Evolutionary conservation across 2,329 filamentous ascomycete species (phyloP).

Genomic region (Neopestalotiopsis sp.): DNA sequence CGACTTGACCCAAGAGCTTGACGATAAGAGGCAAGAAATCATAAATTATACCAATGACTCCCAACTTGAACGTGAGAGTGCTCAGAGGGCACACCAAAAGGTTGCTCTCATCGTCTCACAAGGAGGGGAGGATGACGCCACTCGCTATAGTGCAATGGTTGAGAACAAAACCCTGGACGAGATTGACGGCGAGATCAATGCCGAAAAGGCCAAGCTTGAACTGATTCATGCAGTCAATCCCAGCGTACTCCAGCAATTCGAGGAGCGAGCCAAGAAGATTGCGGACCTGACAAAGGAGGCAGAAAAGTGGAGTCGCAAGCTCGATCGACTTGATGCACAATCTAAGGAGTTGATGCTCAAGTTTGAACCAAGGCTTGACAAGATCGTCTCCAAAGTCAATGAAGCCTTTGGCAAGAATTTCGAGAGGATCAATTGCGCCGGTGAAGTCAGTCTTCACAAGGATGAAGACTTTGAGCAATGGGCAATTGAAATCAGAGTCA

Average conservation of each 20-base stretch:
- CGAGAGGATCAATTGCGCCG: constrained; percentile 90
- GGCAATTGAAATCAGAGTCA: constrained; percentile 93
- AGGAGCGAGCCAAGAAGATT: constrained; percentile 75
- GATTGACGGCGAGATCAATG: constrained; percentile 75
- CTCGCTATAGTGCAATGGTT: constrained; percentile 49
- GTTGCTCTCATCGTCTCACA: constrained; percentile 47
- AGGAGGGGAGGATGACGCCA: constrained; percentile 44
- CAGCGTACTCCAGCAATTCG: constrained; percentile 77
- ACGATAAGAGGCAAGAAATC: constrained; percentile 49
- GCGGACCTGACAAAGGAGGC: constrained; percentile 64
- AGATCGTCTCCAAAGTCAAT: constrained; percentile 80
- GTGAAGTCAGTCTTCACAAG: constrained; percentile 87
- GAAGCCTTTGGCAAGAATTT: constrained; percentile 94
- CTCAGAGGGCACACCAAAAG: constrained; percentile 41
- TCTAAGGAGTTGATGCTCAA: constrained; percentile 71
- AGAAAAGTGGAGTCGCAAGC: constrained; percentile 56
- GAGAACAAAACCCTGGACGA: constrained; percentile 62
- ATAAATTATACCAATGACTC: constrained; percentile 43
- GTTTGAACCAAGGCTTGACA: constrained; percentile 87
- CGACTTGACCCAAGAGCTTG: constrained; percentile 60
- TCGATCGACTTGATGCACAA: constrained; percentile 59
- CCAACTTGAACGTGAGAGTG: constrained; percentile 41
- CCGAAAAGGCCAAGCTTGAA: constrained; percentile 77
- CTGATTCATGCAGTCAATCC: constrained; percentile 81
- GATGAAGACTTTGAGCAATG: constrained; percentile 93